These are phyloP conservation scores for Lomentospora prolificans DNA, from an alignment of 2,329 filamentous ascomycete genomes.

Conservation along the genomic window DNA sequence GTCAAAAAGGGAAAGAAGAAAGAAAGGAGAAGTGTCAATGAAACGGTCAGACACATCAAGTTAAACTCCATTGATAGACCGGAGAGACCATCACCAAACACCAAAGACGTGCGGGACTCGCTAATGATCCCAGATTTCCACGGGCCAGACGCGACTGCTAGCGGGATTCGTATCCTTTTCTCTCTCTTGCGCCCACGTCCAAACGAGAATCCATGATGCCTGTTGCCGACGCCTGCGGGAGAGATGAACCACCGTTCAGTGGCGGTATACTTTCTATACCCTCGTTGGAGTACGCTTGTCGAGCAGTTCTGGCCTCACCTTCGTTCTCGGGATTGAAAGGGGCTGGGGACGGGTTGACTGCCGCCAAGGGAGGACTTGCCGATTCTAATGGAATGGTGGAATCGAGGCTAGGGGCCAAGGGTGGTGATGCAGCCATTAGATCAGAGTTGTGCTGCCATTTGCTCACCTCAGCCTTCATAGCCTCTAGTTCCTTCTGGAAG, in stretches of 20 bases:
- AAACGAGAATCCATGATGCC: not conserved
- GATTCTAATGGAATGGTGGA: not conserved
- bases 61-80: no score
- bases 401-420: constrained; percentile 4
- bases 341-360: not conserved
- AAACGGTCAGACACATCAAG: no score
- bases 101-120: no score
- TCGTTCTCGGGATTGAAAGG: not conserved
- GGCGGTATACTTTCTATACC: not conserved
- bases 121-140: no score
- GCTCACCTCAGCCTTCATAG: constrained; percentile 76
- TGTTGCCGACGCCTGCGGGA: not conserved
- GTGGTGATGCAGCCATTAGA: constrained; percentile 16
- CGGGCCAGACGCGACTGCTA: no score
- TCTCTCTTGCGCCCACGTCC: not conserved
- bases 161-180: not conserved
- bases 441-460: constrained; percentile 69
- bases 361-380: not conserved
- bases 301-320: not conserved
- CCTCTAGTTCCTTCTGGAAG: constrained; percentile 92
- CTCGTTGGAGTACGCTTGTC: not conserved
- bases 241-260: not conserved
- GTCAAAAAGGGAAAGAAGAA: no score
- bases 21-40: no score
- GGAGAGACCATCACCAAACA: no score